Conservation (phyloP, 1,284 basidiomycete genomes). For the Ceratorhiza oryzae-sativae region DNA sequence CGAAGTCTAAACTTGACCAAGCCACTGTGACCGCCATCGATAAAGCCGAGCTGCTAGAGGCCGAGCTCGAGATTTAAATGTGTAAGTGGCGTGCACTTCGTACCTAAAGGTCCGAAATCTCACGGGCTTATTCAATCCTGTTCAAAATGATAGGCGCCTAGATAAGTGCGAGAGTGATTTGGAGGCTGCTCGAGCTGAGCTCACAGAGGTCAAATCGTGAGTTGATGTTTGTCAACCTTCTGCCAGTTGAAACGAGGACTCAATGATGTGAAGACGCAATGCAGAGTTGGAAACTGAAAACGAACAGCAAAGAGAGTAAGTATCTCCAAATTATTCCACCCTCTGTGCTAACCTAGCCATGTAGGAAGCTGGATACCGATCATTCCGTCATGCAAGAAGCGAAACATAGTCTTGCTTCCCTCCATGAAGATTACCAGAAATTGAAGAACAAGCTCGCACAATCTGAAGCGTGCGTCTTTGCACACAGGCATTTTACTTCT, state of each 20-base stretch:
- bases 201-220: conserved; percentile 7
- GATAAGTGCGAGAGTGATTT: conserved; percentile 34
- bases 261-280: conserved; percentile 11
- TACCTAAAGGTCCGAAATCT: background rate
- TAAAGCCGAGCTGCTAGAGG: conserved; percentile 32
- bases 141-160: conserved; percentile 13
- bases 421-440: conserved; percentile 3
- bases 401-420: background rate
- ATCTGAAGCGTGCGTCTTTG: conserved; percentile 10
- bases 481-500: background rate
- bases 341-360: background rate
- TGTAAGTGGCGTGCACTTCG: background rate
- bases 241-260: background rate
- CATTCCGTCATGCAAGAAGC: background rate
- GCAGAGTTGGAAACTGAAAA: conserved; percentile 6
- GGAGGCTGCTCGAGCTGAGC: conserved; percentile 14
- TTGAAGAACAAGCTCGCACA: background rate
- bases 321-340: background rate
- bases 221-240: background rate
- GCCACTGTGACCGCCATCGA: conserved; percentile 25
- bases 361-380: background rate
- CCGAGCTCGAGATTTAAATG: conserved; percentile 32
- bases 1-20: background rate
- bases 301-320: background rate
- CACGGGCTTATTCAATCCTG: background rate